Evolutionary conservation across 108 stramenopile genomes (phyloP).

Genomic region (Skeletonema tropicum): DNA sequence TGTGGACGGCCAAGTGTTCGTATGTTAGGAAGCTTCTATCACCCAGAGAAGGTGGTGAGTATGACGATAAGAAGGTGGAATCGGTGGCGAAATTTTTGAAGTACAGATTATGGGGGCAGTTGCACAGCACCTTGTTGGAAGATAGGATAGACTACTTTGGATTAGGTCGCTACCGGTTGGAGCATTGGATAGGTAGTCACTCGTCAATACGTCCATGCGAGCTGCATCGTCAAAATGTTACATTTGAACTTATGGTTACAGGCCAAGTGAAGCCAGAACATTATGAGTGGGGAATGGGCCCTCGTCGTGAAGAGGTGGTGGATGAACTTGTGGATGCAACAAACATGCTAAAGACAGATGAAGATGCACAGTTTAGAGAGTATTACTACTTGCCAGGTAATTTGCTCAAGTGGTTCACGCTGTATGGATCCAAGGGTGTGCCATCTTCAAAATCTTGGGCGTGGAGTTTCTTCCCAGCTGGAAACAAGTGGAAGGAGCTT

Average conservation of each 20-base stretch:
- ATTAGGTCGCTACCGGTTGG: slow-evolving; percentile 49
- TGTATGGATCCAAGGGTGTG: slow-evolving; percentile 46
- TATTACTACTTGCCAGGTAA: slow-evolving; percentile 53
- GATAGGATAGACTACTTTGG: slow-evolving; percentile 54
- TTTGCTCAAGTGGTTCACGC: slow-evolving; percentile 51
- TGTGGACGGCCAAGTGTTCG: slow-evolving; percentile 58
- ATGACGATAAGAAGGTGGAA: slow-evolving; percentile 36
- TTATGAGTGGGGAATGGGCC: slow-evolving; percentile 49
- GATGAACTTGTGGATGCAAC: slow-evolving; percentile 19
- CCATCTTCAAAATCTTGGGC: slow-evolving; percentile 52
- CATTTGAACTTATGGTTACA: slow-evolving; percentile 37
- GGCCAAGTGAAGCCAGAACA: slow-evolving; percentile 24
- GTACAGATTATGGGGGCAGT: slow-evolving; percentile 38
- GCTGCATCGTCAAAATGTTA: slow-evolving; percentile 36
- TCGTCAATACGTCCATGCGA: slow-evolving; percentile 58
- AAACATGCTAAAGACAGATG: slow-evolving; percentile 13
- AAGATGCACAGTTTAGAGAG: slow-evolving; percentile 49
- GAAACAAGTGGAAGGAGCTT: slow-evolving; percentile 41
- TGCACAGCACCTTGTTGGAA: slow-evolving; percentile 36
- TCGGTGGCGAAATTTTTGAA: slow-evolving; percentile 43
- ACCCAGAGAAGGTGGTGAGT: slow-evolving; percentile 46
- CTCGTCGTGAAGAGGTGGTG: slow-evolving; percentile 35
- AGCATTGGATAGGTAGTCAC: slow-evolving; percentile 65
- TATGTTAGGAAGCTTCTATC: slow-evolving; percentile 51
- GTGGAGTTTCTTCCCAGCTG: slow-evolving; percentile 56